Base-by-base conservation (phyloP, 208 protist species). In the Leishmania aethiopica region DNA sequence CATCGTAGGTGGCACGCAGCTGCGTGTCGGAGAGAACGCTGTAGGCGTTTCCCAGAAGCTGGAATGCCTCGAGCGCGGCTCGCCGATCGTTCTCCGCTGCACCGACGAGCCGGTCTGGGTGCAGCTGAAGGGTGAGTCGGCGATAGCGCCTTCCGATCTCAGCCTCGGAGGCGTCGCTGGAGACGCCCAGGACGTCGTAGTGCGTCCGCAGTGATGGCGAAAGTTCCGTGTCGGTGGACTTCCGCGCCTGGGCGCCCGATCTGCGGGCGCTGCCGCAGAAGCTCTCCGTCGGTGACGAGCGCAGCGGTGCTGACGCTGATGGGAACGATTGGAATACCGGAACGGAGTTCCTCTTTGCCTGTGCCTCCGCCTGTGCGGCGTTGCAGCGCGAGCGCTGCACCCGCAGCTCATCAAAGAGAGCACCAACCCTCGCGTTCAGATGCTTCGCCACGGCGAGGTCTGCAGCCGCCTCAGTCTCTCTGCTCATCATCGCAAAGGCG, bases 1-100 rank as follows among this genome's bases (percentile, higher is more conserved):
- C 83, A 85, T 99, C 99, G 88, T 99, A 99, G 11, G 96, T 76
- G 62, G 88, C 77, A 57, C 98, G 95, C 77, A 98, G 98, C 64
- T 95, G 82, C 10, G 85, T 64, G 80, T 99, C 97, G 8, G 84
- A 89, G 2, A 99, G 91, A 10, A 99, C 91, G 42, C 97, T 96
- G 90, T 99, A 99, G 15, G 99, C 98, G 37, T 96, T 76, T 72
- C 92, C 97, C 32, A 99, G 95, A 66, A 94, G 91, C 88, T 99
- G 99, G 88, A 99, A 99, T 74, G 90, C 86, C 77, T 95, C 91
- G 22, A 89, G 62, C 19, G 90, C 88, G 6, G 67, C 49, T 70
- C 82, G 75, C 37, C 92, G 93, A 5, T 75, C 80, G 62, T 70
- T 86, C 57, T 83, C 82, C 0, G 86, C 78, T 19, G 88, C 88